Evolutionary conservation across 192 early-diverging fungal genomes (phyloP).

Genomic region (Phlyctochytrium planicorne): DNA sequence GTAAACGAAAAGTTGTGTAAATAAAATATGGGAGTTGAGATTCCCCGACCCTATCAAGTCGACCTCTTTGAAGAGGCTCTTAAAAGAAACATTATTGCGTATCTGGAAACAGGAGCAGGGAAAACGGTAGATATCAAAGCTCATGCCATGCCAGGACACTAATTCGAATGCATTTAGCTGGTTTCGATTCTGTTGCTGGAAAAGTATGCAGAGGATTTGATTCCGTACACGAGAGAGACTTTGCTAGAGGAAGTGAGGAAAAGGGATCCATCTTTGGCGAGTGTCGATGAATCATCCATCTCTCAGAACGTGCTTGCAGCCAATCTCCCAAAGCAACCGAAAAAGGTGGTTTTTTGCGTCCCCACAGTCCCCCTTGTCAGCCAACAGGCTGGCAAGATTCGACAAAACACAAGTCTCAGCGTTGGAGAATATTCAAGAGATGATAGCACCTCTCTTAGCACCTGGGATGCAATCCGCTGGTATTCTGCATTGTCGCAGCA

Average conservation of each 20-base stretch:
- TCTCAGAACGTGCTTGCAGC: no score
- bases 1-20: slow-evolving; percentile 7
- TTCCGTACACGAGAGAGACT: background rate
- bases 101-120: slow-evolving; percentile 90
- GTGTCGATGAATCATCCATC: no score
- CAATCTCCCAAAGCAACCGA: slow-evolving; percentile 5
- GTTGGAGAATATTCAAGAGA: slow-evolving; percentile 65
- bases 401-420: slow-evolving; percentile 59
- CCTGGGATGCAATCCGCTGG: slow-evolving; percentile 64
- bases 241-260: background rate
- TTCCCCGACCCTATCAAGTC: slow-evolving; percentile 76
- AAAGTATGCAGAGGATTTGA: slow-evolving; percentile 65
- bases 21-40: slow-evolving; percentile 20
- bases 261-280: no score
- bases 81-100: slow-evolving; percentile 76
- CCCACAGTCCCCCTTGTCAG: slow-evolving; percentile 81
- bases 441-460: slow-evolving; percentile 23
- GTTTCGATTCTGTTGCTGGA: slow-evolving; percentile 86
- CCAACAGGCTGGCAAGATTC: slow-evolving; percentile 80
- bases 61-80: slow-evolving; percentile 70
- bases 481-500: slow-evolving; percentile 45
- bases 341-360: slow-evolving; percentile 68
- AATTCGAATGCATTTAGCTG: slow-evolving; percentile 48
- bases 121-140: slow-evolving; percentile 56
- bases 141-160: background rate